phyloP scores from a whole-genome alignment of 768 basidiomycete species.

The Cystobasidium tubakii region DNA sequence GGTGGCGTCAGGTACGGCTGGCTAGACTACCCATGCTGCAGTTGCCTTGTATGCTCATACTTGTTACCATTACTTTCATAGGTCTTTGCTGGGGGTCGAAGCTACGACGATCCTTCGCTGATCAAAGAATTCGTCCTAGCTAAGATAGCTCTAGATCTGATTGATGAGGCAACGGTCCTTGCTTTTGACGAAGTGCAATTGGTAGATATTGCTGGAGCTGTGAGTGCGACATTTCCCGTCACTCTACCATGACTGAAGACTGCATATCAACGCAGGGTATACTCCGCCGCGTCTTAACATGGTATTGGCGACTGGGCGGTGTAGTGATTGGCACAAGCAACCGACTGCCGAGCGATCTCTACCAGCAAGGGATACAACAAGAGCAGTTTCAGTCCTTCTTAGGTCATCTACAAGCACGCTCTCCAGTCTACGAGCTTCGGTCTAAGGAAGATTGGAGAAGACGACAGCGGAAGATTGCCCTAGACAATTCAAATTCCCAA shows the following conservation, averaged over 20 bases:
- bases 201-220: constrained; percentile 59
- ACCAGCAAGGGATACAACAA: constrained; percentile 53
- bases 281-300: constrained; percentile 55
- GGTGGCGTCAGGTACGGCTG: constrained; percentile 42
- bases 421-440: constrained; percentile 55
- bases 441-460: constrained; percentile 55
- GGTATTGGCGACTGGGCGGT: constrained; percentile 63
- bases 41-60: constrained; percentile 46
- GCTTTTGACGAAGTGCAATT: constrained; percentile 62
- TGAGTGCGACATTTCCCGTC: constrained; percentile 41
- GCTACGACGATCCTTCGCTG: constrained; percentile 43
- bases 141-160: constrained; percentile 53
- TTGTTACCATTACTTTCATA: constrained; percentile 40
- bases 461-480: constrained; percentile 26
- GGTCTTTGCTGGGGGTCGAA: constrained; percentile 48
- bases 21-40: constrained; percentile 39
- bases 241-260: no score
- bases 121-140: constrained; percentile 52
- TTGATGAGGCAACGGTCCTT: constrained; percentile 56
- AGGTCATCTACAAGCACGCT: constrained; percentile 56
- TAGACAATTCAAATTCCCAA: neutral
- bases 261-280: no score
- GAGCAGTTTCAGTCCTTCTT: constrained; percentile 60
- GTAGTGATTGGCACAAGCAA: constrained; percentile 53
- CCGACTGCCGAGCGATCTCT: constrained; percentile 40